Base-by-base conservation (phyloP, 169 alveolate genomes). In the Eimeria falciformis region DNA sequence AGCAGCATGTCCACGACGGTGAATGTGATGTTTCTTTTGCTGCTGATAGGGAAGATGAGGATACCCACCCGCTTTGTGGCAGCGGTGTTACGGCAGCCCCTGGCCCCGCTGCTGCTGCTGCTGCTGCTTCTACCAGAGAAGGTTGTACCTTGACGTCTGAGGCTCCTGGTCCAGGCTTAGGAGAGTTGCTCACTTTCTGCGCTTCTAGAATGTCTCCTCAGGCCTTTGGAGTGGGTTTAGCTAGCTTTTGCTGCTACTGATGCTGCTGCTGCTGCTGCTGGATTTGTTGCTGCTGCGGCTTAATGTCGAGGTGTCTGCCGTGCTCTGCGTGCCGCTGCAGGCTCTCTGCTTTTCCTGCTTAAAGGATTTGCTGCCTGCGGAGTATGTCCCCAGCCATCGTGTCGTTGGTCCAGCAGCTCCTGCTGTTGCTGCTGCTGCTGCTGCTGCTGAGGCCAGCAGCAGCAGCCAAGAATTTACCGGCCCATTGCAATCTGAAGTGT, bases 351-450 rank as follows among this genome's bases (percentile, higher is more conserved):
- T 77, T 53, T 40, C 86, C 66, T 77, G 86, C 46, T 33, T 77
- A 11, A 77, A 77, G 68, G 86, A 77, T 12, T 25, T 77, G 86
- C 86, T 77, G 47, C 86, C 86, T 3, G 86, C 90, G 0, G 90
- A 56, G 71, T 50, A 50, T 33, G 75, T 56, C 43, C 90, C 90
- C 25, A 50, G 90, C 58, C 90, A 56, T 55, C 2, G 90, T 4
- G 71, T 50, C 43, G 90, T 56, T 0, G 90, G 40, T 1, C 21
- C 73, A 81, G 77, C 75, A 55, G 75, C 90, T 5, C 25, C 75
- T 12, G 27, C 77, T n/a, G 21, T 58, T 56, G 53, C 45, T 56
- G 71, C 75, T 81, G 77, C 77, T 0, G 90, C 75, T 5, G 75
- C 27, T 56, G 37, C 23, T 21, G 53, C n/a, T 27, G 27, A 29